Base-by-base conservation (phyloP, 192 early-diverging fungal genomes). In the Linnemannia hyalina region DNA sequence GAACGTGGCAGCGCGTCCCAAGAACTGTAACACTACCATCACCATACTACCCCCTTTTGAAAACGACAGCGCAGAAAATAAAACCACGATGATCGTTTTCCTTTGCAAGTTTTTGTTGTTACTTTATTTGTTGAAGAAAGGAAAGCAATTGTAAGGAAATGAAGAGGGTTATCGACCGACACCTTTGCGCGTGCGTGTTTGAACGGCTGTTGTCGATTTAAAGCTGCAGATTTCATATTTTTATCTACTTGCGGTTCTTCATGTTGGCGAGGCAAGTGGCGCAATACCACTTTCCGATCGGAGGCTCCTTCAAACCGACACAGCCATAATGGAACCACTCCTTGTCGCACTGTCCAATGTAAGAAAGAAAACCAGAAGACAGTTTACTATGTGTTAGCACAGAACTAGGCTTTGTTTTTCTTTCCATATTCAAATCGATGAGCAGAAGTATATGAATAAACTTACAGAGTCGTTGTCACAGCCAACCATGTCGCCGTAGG, bases 261-360 rank as follows among this genome's bases (percentile, higher is more conserved):
- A 92, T 90, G 83, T 91, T 93, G 23, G 88, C 89, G 41, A 81
- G 69, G 88, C 98, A 99, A 47, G 94, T 94, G 11, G 91, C 90
- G 80, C 98, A 99, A 91, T 94, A 99, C 98, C 98, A 99, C 82
- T 95, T 95, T 11, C 98, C 98, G 75, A 97, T 96, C 26, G 96
- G 96, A 20, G 94, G 96, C 26, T 91, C 93, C 32, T 91, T 95
- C 41, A 99, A 90, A 38, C 96, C 96, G 6, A 99, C 98, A 82
- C 98, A 99, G 0, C 90, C 93, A 78, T 97, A 94, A 89, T 99
- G 98, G 92, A 99, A 99, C 98, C 98, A 99, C 89, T 99, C 98
- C 82, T 96, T 95, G 70, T 95, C 94, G 88, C 98, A 99, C 93
- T 96, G 93, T 32, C 35, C n/a, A 32, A 32, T 15, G 32, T 10